Base-by-base conservation (phyloP, 768 basidiomycete species). In the Panellus pusillus region DNA sequence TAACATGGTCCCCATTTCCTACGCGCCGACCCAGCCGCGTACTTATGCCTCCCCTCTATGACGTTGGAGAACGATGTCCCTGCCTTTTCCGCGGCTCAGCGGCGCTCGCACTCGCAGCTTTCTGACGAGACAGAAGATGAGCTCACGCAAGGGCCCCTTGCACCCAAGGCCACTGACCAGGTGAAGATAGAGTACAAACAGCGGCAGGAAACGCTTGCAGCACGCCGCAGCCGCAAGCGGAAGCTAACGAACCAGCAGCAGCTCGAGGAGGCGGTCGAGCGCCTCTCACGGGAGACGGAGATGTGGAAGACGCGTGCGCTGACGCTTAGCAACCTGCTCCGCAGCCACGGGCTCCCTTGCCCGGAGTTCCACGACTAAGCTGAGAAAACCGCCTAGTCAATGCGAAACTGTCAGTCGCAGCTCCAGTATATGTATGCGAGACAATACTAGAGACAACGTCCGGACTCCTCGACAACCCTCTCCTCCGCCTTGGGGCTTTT, bases 131-230 rank as follows among this genome's bases (percentile, higher is more conserved):
- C 79, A 52, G 65, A 66, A 44, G 80, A 82, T 27, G 68, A 72
- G 47, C 63, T 65, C 17, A 69, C 69, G 2, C 64, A 65, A 24
- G 63, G 68, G 41, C 62, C 58, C 1, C 54, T 57, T 5, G 54
- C 54, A 4, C 63, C 72, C 1, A 66, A 71, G 8, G 56, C 69
- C 15, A 69, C 70, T 1, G 80, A 80, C 60, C 71, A 79, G 62
- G 77, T 80, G 55, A 80, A 81, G 55, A 87, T 89, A 63, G 83
- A 81, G 65, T 74, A 74, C 18, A 89, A 89, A 73, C 77, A 87
- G 38, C 75, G 81, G 9, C 81, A 82, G 68, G 89, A 89, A 61
- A 87, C 87, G n/a, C 66, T 89, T 8, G 87, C 87, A 0, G 87
- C 87, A 7, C 77, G 87, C 0, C 75, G 84, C 13, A 80, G 78